These are phyloP conservation scores for Wallacemonas sp. DNA, from an alignment of 208 protist genomes.

Conservation along the genomic window DNA sequence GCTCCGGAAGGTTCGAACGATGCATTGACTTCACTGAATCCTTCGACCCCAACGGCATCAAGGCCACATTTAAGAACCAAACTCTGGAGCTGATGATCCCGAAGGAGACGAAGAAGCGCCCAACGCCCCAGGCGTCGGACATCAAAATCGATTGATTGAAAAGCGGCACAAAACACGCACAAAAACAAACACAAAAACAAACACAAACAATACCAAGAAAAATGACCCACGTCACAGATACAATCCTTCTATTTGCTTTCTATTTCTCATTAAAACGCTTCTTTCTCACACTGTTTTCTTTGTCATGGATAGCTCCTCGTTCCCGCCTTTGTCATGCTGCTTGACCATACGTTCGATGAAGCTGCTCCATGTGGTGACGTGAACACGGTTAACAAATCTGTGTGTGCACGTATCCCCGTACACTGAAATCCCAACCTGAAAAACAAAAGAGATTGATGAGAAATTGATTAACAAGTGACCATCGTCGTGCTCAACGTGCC, in stretches of 20 bases:
- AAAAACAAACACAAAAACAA: too few species aligned
- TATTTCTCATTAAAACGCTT: too few species aligned
- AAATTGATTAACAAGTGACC: too few species aligned
- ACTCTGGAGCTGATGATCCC: constrained; percentile 59
- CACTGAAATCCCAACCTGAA: not conserved
- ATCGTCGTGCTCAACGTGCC: too few species aligned
- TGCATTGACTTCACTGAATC: constrained; percentile 60
- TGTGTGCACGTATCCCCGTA: not conserved
- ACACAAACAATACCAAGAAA: too few species aligned
- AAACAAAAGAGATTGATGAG: not conserved
- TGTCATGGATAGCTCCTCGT: too few species aligned
- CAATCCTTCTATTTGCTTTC: too few species aligned
- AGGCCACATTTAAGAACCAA: constrained; percentile 53
- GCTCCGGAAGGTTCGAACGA: constrained; percentile 65
- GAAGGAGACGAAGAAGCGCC: constrained; percentile 26
- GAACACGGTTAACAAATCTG: not conserved
- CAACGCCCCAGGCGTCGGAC: constrained; percentile 8
- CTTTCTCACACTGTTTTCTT: too few species aligned
- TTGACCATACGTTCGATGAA: not conserved
- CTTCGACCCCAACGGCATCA: constrained; percentile 38
- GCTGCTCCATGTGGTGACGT: not conserved
- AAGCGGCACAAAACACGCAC: not conserved
- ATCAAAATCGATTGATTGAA: constrained; percentile 50
- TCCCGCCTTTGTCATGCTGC: not conserved
- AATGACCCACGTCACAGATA: too few species aligned